Conservation (phyloP, 2,329 filamentous ascomycete genomes). For the Fusarium lateritium region DNA sequence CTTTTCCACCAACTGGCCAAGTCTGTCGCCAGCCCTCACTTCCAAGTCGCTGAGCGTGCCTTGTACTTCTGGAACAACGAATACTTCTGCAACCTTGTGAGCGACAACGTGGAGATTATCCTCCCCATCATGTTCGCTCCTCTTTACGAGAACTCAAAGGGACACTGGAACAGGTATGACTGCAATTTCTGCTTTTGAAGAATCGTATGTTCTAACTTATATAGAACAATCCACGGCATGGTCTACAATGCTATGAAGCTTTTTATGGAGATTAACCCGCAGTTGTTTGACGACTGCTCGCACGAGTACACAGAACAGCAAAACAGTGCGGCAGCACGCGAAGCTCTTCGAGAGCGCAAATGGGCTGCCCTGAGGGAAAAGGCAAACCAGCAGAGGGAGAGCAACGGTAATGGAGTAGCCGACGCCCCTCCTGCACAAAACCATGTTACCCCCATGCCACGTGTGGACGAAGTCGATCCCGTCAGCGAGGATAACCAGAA, state of each 20-base stretch:
- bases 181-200: not conserved
- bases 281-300: slow-evolving; percentile 98
- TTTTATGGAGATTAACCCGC: slow-evolving; percentile 99
- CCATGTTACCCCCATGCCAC: slow-evolving; percentile 62
- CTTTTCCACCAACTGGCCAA: slow-evolving; percentile 98
- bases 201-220: slow-evolving; percentile 12
- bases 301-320: slow-evolving; percentile 98
- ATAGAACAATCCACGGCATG: slow-evolving; percentile 98
- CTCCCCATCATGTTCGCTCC: slow-evolving; percentile 99
- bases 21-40: slow-evolving; percentile 97
- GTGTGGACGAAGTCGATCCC: slow-evolving; percentile 83
- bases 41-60: slow-evolving; percentile 97
- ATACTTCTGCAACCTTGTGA: slow-evolving; percentile 99
- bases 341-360: slow-evolving; percentile 85
- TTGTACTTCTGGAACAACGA: slow-evolving; percentile 99
- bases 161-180: slow-evolving; percentile 95
- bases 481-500: slow-evolving; percentile 87
- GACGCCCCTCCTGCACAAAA: slow-evolving; percentile 51
- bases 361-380: slow-evolving; percentile 90
- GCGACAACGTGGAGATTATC: slow-evolving; percentile 98
- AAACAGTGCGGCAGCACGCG: slow-evolving; percentile 88
- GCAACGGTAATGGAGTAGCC: slow-evolving; percentile 50
- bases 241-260: slow-evolving; percentile 99
- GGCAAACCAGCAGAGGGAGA: slow-evolving; percentile 76
- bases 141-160: slow-evolving; percentile 98